Base-by-base conservation (phyloP, 345 rosid species). In the Salix exigua region DNA sequence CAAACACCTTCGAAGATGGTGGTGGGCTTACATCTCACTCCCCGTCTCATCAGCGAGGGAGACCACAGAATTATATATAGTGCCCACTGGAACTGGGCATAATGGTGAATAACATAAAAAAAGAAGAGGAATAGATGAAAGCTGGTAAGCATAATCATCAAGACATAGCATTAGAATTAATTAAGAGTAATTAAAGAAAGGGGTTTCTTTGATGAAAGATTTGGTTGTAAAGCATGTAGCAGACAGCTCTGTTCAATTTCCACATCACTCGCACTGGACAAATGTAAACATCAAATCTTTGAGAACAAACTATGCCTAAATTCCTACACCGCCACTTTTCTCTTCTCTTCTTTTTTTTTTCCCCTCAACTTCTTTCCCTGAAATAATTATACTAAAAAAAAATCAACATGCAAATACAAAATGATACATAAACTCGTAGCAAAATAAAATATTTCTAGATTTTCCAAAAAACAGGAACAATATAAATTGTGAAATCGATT, bases 21-120 rank as follows among this genome's bases (percentile, higher is more conserved):
- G 63, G 77, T 66, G 63, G 77, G 71, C 21, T 31, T 53, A 26
- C 5, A 35, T 62, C 66, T n/a, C 17, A 58, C 50, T 60, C 55
- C 4, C 3, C 62, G 46, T 65, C 38, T 64, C 16, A 5, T 19
- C 31, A 66, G 33, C 67, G 17, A 42, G 17, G 51, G 51, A 46
- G 51, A 46, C 17, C 51, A 0, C 67, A n/a, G 53, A 9, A 31
- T 16, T 6, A 2, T 37, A 17, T 6, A 2, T 37, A 17, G 66
- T 37, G 67, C 48, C 72, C 78, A 2, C 64, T 4, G 50, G 63
- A 23, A 65, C 3, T 14, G 46, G n/a, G 4, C 37, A 48, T 61
- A 48, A 21, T 21, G 21, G 63, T 13, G n/a, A 64, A 28, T 6
- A 21, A 2, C 23, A 12, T 1, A 2, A 12, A 5, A 31, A 55